Evolutionary conservation across 2,329 filamentous ascomycete species (phyloP), one percentile per base, ranked within the genome.

Genomic region (Verticillium longisporum): DNA sequence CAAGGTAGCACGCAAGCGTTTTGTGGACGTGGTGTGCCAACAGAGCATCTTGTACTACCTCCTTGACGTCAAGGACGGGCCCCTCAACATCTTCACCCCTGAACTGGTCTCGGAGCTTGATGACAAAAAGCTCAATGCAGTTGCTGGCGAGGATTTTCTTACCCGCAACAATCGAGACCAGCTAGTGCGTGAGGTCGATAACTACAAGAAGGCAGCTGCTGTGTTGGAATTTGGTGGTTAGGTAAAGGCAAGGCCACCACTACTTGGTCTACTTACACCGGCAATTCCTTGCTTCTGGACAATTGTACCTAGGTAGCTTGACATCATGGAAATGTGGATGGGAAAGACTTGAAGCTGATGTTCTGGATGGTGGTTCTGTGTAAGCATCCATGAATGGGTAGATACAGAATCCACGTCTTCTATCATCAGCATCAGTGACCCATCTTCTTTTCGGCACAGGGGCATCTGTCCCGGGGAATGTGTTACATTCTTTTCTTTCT

Each of bases 11-110:
- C 77, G 76, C 13, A 83, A 83, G 66, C 80, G 86, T 0, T 88
- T 91, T 61, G 79, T 88, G 1, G 88, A 91, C 65, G 80, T 77
- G 3, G 70, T 91, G 1, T 85, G 78, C 66, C 79, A 81, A 63
- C 87, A 89, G 64, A 83, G 79, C 0, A 74, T 83, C 1, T 79
- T 83, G 54, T 72, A 85, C 66, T 77, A 77, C 62, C 75, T 90
- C 0, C 71, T 89, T 0, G 72, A 72, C 1, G 79, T 81, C 0
- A 67, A 76, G 0, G 64, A 75, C 0, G 81, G 81, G 6, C 86
- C 86, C 0, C 72, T 88, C 1, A 75, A 71, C 10, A 71, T 84
- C 0, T 80, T 90, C 54, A 80, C 75, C 0, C 75, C 83, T 0
- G 69, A 76, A 0, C 81, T 82, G 50, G 77, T 89, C 0, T 71